These are phyloP conservation scores for Blastobotrys petasosporus DNA, from an alignment of 1,139 yeast species.

Conservation along the genomic window DNA sequence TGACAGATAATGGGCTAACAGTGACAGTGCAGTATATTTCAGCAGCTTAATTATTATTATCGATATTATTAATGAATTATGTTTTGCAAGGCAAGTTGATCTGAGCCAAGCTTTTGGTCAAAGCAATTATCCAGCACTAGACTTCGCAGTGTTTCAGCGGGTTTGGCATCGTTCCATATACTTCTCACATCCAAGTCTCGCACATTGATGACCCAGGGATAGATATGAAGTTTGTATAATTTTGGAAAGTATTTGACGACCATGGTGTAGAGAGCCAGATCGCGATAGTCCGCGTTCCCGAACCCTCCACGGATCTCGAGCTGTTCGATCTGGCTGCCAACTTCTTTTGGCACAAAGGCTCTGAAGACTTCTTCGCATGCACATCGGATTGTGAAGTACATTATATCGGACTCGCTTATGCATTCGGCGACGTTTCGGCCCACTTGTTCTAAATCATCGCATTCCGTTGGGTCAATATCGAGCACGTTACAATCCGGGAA, in stretches of 20 bases:
- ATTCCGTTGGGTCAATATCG: slow-evolving; percentile 7
- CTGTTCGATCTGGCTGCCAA: neutral
- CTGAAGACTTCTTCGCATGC: slow-evolving; percentile 6
- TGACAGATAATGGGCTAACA: neutral
- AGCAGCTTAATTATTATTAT: slow-evolving; percentile 18
- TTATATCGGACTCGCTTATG: slow-evolving; percentile 3
- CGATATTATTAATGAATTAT: slow-evolving; percentile 1
- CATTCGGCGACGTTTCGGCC: slow-evolving; percentile 1
- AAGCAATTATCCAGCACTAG: slow-evolving; percentile 2
- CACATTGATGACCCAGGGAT: slow-evolving; percentile 1
- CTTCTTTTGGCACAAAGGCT: neutral
- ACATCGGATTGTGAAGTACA: neutral
- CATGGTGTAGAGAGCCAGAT: slow-evolving; percentile 1
- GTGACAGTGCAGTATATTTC: slow-evolving; percentile 26
- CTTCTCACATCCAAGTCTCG: neutral
- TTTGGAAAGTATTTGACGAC: slow-evolving; percentile 2
- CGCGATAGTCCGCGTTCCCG: neutral
- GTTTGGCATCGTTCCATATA: slow-evolving; percentile 6
- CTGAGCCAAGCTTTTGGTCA: neutral
- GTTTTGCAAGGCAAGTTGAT: neutral
- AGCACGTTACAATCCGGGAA: slow-evolving; percentile 7
- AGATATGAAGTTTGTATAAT: neutral
- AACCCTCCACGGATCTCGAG: slow-evolving; percentile 4
- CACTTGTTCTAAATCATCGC: slow-evolving; percentile 4
- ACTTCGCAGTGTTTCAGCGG: slow-evolving; percentile 5